Percentiles rank a stretch among this genome's conserved stretches.
These are phyloP conservation scores for Chytriomyces confervae DNA, from an alignment of 192 early-diverging fungal genomes.

Conservation along the genomic window DNA sequence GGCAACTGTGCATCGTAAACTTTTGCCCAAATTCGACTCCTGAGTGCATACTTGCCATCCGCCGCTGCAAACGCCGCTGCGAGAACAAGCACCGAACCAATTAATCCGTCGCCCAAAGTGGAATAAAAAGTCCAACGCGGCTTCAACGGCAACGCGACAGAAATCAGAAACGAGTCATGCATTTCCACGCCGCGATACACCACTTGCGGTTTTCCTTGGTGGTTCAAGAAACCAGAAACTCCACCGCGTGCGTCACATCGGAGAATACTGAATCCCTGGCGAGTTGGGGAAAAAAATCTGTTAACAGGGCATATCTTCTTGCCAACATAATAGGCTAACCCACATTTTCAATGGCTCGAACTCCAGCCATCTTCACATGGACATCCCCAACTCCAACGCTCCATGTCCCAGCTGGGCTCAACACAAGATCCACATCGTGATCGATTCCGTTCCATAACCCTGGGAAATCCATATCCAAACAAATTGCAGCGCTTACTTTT, in stretches of 20 bases:
- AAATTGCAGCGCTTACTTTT: neutral
- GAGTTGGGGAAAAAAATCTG: neutral
- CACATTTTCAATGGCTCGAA: constrained; percentile 5
- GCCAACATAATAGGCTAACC: neutral
- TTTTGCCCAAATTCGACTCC: no score
- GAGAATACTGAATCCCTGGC: neutral
- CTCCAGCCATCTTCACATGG: constrained; percentile 7
- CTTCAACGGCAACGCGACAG: constrained; percentile 1
- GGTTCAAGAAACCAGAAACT: constrained; percentile 1
- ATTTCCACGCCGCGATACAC: constrained; percentile 1
- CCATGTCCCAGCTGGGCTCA: constrained; percentile 27
- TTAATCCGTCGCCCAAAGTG: neutral
- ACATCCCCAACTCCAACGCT: neutral
- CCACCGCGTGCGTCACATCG: constrained; percentile 18
- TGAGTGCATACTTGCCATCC: no score
- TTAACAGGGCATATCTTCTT: neutral
- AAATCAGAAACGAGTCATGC: constrained; percentile 1
- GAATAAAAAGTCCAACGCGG: neutral
- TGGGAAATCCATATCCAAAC: constrained; percentile 21
- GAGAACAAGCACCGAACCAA: no score
- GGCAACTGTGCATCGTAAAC: no score
- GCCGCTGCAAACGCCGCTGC: no score
- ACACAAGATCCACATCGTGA: neutral
- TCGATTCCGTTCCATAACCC: neutral
- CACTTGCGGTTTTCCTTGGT: neutral